A percentile compares a stretch with the other conserved stretches of the same genome.
phyloP scores from a whole-genome alignment of 768 basidiomycete species.

The Amanita fuliginea region DNA sequence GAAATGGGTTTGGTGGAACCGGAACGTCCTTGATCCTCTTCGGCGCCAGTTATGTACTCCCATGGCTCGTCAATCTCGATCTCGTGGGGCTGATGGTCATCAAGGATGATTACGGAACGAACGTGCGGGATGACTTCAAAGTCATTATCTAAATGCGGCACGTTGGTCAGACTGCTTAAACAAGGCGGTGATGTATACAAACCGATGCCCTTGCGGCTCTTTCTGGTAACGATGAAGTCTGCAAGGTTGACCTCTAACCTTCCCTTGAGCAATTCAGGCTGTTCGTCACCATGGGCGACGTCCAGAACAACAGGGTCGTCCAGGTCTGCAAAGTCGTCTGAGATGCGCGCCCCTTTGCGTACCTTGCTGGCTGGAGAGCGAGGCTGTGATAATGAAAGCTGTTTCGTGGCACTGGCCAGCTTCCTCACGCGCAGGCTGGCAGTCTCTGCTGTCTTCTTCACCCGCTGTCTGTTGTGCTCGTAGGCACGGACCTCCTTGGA shows the following conservation, averaged over 20 bases:
- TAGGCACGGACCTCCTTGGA: conserved; percentile 32
- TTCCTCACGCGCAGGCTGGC: conserved; percentile 25
- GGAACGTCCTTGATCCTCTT: conserved; percentile 21
- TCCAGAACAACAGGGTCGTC: not conserved
- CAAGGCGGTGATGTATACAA: conserved; percentile 6
- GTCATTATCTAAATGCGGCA: conserved; percentile 26
- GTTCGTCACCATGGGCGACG: not conserved
- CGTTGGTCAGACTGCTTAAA: not conserved
- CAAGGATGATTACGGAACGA: conserved; percentile 46
- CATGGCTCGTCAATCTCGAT: conserved; percentile 42
- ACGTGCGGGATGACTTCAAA: conserved; percentile 47
- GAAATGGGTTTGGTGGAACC: conserved; percentile 15
- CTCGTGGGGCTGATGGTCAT: conserved; percentile 32
- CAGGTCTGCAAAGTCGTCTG: conserved; percentile 8
- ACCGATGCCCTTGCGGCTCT: conserved; percentile 30
- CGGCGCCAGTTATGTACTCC: conserved; percentile 39
- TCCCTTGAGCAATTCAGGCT: conserved; percentile 3
- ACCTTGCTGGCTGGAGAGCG: conserved; percentile 3
- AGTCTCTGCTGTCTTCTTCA: conserved; percentile 31
- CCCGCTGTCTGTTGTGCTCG: conserved; percentile 38
- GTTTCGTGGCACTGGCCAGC: conserved; percentile 5
- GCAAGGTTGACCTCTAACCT: conserved; percentile 21
- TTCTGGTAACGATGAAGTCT: conserved; percentile 20
- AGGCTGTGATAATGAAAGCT: conserved; percentile 5
- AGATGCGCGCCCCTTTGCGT: conserved; percentile 7